Base-by-base conservation (phyloP, 495 filamentous ascomycete species). In the Aspergillus affinis region DNA sequence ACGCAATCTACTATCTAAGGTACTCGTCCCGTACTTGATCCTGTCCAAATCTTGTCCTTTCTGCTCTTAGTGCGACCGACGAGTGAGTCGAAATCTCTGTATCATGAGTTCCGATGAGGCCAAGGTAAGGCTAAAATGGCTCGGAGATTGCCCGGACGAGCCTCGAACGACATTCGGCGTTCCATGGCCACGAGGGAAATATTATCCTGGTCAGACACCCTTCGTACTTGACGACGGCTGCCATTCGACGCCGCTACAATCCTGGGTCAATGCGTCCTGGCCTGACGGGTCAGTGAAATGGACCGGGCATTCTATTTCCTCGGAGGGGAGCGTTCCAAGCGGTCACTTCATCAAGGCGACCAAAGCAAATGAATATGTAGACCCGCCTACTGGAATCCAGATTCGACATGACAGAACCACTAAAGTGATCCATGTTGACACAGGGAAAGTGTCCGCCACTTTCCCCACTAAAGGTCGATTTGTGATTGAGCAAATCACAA, bases 281-380 rank as follows among this genome's bases (percentile, higher is more conserved):
- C 68, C 69, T 6, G 78, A 81, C 59, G 75, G 71, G 23, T 75
- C 75, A 6, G 69, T 78, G 36, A 81, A 81, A 68, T 81, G 78
- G 78, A 77, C 75, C 3, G 75, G 71, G 0, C 76, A 79, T 58
- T 74, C 78, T 15, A 55, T 81, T 21, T 61, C 68, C 8, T 23
- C 57, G 27, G 54, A 60, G 5, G 59, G 61, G 12, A 47, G 20
- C 19, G 56, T 53, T 5, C n/a, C 54, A 23, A 29, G 49, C 13
- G 55, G 61, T 20, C 61, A 61, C 53, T 52, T 29, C 13, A 55
- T 66, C 20, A 58, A 23, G 29, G 60, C 54, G 27, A 53, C 53
- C 12, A 54, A 50, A 8, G 45, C 46, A 15, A 17, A 30, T 15
- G 13, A 27, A 15, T n/a, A 36, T 26, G 48, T 48, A 9, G 48